phyloP scores from a whole-genome alignment of 495 filamentous ascomycete species.

The Hypoxylon crocopeplum region DNA sequence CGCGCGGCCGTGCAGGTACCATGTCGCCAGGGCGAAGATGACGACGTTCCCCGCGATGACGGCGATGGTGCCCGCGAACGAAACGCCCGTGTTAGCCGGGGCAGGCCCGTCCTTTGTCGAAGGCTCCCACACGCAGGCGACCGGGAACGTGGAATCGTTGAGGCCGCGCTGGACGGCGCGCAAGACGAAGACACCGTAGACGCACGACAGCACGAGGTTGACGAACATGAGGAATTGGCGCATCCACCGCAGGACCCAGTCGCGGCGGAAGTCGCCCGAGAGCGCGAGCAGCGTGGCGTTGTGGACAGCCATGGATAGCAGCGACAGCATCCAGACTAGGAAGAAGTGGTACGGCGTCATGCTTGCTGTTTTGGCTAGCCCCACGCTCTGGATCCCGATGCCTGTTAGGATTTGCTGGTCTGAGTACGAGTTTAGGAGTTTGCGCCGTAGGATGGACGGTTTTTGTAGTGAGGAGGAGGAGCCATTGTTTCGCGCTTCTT shows the following conservation, averaged over 20 bases:
- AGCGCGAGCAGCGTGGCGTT: constrained; percentile 62
- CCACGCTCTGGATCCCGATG: constrained; percentile 63
- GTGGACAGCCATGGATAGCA: constrained; percentile 64
- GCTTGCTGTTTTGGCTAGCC: constrained; percentile 54
- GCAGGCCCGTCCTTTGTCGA: constrained; percentile 7
- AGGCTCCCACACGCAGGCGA: constrained; percentile 60
- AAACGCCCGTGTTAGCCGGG: constrained; percentile 43
- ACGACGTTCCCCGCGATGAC: constrained; percentile 57
- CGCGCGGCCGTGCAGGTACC: constrained; percentile 60
- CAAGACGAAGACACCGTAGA: constrained; percentile 59
- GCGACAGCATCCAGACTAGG: constrained; percentile 65
- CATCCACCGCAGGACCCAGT: constrained; percentile 68
- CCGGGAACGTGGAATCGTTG: constrained; percentile 53
- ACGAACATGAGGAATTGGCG: constrained; percentile 65
- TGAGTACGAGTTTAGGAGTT: constrained; percentile 62
- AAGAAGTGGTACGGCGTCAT: constrained; percentile 68
- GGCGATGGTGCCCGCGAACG: constrained; percentile 58
- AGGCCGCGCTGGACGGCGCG: constrained; percentile 54
- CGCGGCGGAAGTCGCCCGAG: constrained; percentile 64
- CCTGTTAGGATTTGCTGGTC: constrained; percentile 68
- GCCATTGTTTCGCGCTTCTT: constrained; percentile 42
- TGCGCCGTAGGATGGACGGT: constrained; percentile 55
- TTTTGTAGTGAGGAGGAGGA: constrained; percentile 36
- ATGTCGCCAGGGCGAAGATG: constrained; percentile 58
- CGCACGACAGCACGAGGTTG: constrained; percentile 58